phyloP scores from a whole-genome alignment of 345 rosid species.

The Gossypium arboreum region DNA sequence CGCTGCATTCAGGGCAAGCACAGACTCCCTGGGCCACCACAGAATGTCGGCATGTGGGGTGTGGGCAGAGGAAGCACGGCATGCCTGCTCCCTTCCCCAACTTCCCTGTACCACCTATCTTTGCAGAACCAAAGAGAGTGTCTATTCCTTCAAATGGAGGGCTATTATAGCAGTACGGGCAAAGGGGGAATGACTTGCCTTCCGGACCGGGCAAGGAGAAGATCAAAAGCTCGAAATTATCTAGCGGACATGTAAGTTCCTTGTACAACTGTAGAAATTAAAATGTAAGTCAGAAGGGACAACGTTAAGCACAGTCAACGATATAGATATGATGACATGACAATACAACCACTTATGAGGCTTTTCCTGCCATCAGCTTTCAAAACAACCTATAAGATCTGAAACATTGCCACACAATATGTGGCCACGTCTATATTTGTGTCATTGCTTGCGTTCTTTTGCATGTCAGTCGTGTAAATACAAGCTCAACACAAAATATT shows the following conservation, averaged over 20 bases:
- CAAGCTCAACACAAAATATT: neutral
- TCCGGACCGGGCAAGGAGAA: conserved; percentile 89
- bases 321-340: neutral
- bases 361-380: neutral
- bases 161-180: conserved; percentile 87
- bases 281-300: neutral
- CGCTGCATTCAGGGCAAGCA: conserved; percentile 94
- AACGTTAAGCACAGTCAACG: neutral
- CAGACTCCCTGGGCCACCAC: conserved; percentile 85
- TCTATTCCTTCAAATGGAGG: conserved; percentile 94
- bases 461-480: neutral
- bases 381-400: neutral
- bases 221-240: conserved; percentile 87
- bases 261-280: conserved; percentile 67
- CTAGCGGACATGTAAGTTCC: conserved; percentile 89
- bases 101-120: conserved; percentile 39
- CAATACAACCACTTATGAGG: neutral
- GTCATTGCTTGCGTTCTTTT: neutral
- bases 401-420: neutral
- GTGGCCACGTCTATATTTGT: neutral
- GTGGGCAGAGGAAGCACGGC: conserved; percentile 95
- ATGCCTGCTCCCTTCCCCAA: conserved; percentile 77
- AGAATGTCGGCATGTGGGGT: conserved; percentile 85
- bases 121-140: conserved; percentile 45
- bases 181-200: conserved; percentile 89